Conservation (phyloP, 768 basidiomycete species). For the Pleurotus tuber-regium region DNA sequence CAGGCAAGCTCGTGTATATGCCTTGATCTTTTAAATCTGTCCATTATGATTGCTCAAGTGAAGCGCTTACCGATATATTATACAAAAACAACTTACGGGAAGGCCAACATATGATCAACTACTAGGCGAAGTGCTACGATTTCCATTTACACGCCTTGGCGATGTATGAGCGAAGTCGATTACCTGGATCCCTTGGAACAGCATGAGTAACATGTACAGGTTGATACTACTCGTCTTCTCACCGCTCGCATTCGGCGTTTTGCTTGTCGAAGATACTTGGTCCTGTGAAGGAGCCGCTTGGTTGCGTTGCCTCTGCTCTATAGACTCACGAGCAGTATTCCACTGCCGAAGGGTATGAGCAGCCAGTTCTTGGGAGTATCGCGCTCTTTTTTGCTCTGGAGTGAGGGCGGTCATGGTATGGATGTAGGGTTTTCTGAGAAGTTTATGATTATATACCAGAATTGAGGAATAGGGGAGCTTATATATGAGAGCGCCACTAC, state of each 20-base stretch:
- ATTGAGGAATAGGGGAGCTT: not conserved
- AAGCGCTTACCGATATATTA: not conserved
- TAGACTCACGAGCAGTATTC: conserved; percentile 25
- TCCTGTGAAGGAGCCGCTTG: not conserved
- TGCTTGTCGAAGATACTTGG: no score
- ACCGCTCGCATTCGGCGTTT: not conserved
- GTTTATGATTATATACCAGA: not conserved
- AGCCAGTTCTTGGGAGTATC: conserved; percentile 39
- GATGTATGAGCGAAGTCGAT: conserved; percentile 13
- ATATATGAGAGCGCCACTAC: conserved; percentile 5
- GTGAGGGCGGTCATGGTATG: conserved; percentile 28
- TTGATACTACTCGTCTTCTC: not conserved
- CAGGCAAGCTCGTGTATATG: no score
- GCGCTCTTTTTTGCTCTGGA: conserved; percentile 34
- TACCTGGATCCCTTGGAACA: conserved; percentile 14
- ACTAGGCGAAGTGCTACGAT: not conserved
- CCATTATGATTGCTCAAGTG: not conserved
- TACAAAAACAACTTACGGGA: not conserved
- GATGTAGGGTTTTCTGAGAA: not conserved
- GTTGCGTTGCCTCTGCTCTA: conserved; percentile 1
- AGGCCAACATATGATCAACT: not conserved
- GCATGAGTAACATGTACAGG: not conserved
- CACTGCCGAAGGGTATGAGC: conserved; percentile 42
- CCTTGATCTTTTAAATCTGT: no score
- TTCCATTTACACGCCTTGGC: conserved; percentile 3